A percentile compares a stretch with the other conserved stretches of the same genome.
phyloP scores from a whole-genome alignment of 2,329 filamentous ascomycete species.

The Fragosphaeria purpurea region DNA sequence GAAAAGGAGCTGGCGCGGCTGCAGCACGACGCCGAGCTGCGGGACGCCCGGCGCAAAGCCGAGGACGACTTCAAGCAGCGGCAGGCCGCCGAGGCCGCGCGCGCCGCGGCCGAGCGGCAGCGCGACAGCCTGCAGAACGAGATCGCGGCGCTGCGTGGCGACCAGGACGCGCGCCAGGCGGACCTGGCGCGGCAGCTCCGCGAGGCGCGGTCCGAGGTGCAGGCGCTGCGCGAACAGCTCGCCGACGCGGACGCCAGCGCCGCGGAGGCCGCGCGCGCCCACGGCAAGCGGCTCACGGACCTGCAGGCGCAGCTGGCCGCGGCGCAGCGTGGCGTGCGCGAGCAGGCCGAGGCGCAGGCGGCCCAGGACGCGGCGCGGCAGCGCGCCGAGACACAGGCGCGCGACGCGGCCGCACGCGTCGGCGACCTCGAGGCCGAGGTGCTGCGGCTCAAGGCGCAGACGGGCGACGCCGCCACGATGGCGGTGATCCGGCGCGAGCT shows the following conservation, averaged over 20 bases:
- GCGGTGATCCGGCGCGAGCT: conserved; percentile 79
- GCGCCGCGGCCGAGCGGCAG: conserved; percentile 38
- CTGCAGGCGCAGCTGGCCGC: conserved; percentile 42
- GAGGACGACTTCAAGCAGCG: conserved; percentile 71
- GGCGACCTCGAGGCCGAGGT: conserved; percentile 75
- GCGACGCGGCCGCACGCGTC: conserved; percentile 58
- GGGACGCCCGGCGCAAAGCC: conserved; percentile 69
- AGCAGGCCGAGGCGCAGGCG: conserved; percentile 49
- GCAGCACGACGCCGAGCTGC: conserved; percentile 72
- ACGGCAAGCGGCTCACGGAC: conserved; percentile 44
- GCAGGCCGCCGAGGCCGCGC: conserved; percentile 48
- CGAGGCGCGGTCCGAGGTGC: conserved; percentile 63
- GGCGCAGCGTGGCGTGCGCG: conserved; percentile 39
- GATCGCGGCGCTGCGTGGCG: conserved; percentile 40
- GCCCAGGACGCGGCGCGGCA: conserved; percentile 47
- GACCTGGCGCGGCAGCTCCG: conserved; percentile 60
- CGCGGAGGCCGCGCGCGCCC: conserved; percentile 58
- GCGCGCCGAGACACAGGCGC: conserved; percentile 54
- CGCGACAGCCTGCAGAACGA: conserved; percentile 41
- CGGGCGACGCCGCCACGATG: conserved; percentile 77
- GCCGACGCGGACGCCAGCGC: conserved; percentile 57
- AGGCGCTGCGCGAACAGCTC: conserved; percentile 66
- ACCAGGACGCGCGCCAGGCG: conserved; percentile 45
- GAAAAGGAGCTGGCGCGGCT: conserved; percentile 73
- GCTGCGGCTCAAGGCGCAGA: conserved; percentile 72